Evolutionary conservation across 768 basidiomycete genomes (phyloP).

Genomic region (Kwoniella dejecticola): DNA sequence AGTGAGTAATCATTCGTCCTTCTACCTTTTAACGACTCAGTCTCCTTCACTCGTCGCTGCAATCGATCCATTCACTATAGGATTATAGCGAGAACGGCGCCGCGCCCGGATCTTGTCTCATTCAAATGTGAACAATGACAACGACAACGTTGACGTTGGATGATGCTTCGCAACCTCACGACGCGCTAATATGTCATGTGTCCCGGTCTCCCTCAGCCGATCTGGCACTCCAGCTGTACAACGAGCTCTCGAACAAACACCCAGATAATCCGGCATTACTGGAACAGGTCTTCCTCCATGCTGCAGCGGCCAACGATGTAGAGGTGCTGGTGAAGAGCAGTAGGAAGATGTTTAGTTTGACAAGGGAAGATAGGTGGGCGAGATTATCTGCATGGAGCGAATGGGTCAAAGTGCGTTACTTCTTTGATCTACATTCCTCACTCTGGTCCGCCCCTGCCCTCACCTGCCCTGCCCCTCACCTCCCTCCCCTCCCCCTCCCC

Average conservation of each 20-base stretch:
- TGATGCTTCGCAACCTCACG: neutral
- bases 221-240: constrained; percentile 31
- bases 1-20: constrained; percentile 24
- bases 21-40: too few relatives aligned
- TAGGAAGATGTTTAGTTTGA: constrained; percentile 41
- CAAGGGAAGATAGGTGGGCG: constrained; percentile 39
- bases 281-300: constrained; percentile 40
- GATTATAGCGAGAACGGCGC: too few relatives aligned
- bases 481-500: too few relatives aligned
- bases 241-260: constrained; percentile 20
- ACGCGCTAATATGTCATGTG: neutral
- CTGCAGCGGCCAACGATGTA: constrained; percentile 28
- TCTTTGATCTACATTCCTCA: neutral
- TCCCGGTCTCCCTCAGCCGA: constrained; percentile 15
- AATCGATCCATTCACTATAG: too few relatives aligned
- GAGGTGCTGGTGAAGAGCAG: constrained; percentile 25
- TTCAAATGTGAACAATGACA: too few relatives aligned
- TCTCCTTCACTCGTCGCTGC: too few relatives aligned
- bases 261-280: constrained; percentile 28
- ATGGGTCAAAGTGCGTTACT: constrained; percentile 35
- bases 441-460: too few relatives aligned
- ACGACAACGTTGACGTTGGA: too few relatives aligned
- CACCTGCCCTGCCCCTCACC: too few relatives aligned
- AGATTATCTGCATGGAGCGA: constrained; percentile 44
- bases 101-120: too few relatives aligned